A percentile compares a stretch with the other conserved stretches of the same genome.
Conservation (phyloP, 2,329 filamentous ascomycete species). For the Periconia macrospinosa region DNA sequence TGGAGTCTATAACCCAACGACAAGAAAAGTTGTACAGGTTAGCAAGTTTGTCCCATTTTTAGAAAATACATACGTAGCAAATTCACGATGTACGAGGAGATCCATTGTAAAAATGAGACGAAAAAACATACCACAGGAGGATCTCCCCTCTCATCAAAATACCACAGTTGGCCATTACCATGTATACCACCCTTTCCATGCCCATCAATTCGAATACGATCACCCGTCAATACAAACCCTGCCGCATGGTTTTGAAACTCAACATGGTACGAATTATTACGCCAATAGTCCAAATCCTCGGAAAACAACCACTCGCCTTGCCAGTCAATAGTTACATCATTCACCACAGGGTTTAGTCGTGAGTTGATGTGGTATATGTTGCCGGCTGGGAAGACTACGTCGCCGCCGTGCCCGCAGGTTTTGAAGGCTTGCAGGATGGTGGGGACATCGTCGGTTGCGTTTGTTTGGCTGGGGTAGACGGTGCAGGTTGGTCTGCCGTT, state of each 20-base stretch:
- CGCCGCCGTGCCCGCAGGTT: slow-evolving; percentile 46
- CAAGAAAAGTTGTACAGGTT: background rate
- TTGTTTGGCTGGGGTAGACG: slow-evolving; percentile 36
- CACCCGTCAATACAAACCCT: slow-evolving; percentile 55
- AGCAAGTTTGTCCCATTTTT: background rate
- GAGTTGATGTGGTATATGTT: slow-evolving; percentile 56
- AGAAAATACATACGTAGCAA: no score
- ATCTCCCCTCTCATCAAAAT: slow-evolving; percentile 50
- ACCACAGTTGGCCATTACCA: slow-evolving; percentile 54
- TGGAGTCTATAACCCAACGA: background rate
- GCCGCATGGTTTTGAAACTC: slow-evolving; percentile 60
- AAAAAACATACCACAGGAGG: no score
- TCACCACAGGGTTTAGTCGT: slow-evolving; percentile 53
- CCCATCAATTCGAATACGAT: slow-evolving; percentile 56
- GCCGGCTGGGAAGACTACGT: slow-evolving; percentile 54
- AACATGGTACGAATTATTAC: slow-evolving; percentile 56
- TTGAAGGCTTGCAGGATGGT: slow-evolving; percentile 46
- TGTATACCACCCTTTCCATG: slow-evolving; percentile 59
- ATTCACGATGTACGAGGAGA: no score
- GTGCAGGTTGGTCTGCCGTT: slow-evolving; percentile 37
- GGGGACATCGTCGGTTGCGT: slow-evolving; percentile 45
- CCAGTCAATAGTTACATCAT: slow-evolving; percentile 58
- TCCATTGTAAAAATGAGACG: no score
- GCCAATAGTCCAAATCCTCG: slow-evolving; percentile 57
- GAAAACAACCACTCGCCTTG: slow-evolving; percentile 57